Base-by-base conservation (phyloP, 1,284 basidiomycete genomes). In the Melampsora americana region DNA sequence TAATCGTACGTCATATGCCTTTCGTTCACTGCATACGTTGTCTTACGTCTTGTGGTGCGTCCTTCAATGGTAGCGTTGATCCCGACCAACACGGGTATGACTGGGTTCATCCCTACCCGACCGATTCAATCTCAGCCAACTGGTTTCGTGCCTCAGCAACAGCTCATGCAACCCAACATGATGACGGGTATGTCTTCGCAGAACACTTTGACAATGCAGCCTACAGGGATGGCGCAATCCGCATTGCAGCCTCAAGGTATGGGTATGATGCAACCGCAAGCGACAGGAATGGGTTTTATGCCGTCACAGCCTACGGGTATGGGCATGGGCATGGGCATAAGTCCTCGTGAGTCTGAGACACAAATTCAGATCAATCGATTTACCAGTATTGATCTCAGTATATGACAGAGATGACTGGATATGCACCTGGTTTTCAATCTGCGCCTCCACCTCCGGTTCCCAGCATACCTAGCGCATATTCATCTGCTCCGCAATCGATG, bases 1-100 rank as follows among this genome's bases (percentile, higher is more conserved):
- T 74, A 91, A 94, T 79, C 96, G 96, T 28, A 85, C 99, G 80
- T 87, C 94, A 78, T 92, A 92, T 16, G 92, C 90, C 0, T 89
- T 78, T 18, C 79, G 78, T 23, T 77, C 76, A 66, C 71, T 73
- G 35, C 81, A 48, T 83, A 85, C 69, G 16, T 72, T 74, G 18
- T 70, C 20, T 69, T 62, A 20, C 82, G 83, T 14, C 68, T 68
- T 80, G 18, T 77, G 2, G 48, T 69, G n/a, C 56, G 72, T 32
- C 26, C 61, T 65, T 50, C 69, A 46, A 67, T 72, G 14, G 86
- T 50, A 61, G 78, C 71, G 53, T 73, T 30, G 66, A 66, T 79
- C 78, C 79, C 81, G 73, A 56, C 79, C 73, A 60, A 79, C 74
- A 77, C 80, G 79, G 20, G 67, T 66, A 69, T 30, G 62, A 48